These are phyloP conservation scores for Westerdykella aurantiaca DNA, from an alignment of 2,329 filamentous ascomycete species.

Conservation along the genomic window DNA sequence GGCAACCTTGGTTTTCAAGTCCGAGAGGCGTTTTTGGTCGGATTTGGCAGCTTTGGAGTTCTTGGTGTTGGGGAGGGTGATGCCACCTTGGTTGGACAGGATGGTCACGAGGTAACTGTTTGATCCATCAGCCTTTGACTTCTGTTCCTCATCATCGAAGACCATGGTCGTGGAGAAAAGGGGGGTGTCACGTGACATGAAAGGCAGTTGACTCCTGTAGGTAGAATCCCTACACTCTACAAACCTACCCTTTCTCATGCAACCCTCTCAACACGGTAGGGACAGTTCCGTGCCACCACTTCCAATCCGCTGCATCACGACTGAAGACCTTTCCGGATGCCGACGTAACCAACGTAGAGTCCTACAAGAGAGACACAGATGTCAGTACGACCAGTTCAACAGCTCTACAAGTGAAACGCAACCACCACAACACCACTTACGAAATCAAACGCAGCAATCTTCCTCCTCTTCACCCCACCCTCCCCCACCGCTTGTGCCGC, in stretches of 20 bases:
- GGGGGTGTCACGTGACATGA: not conserved
- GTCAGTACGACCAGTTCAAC: not conserved
- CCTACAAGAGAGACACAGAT: constrained; percentile 43
- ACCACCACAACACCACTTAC: constrained; percentile 13
- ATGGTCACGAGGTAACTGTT: constrained; percentile 68
- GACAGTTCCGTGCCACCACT: constrained; percentile 79
- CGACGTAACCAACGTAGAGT: constrained; percentile 79
- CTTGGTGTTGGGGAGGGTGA: constrained; percentile 59
- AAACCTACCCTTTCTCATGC: constrained; percentile 59
- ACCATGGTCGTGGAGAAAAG: not conserved
- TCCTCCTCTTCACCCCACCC: constrained; percentile 13
- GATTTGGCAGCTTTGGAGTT: constrained; percentile 65
- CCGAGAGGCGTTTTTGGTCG: constrained; percentile 61
- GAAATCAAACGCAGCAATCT: constrained; percentile 38
- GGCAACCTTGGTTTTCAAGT: constrained; percentile 77
- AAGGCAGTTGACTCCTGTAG: constrained; percentile 3
- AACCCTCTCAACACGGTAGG: constrained; percentile 62
- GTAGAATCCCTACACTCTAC: too few relatives aligned
- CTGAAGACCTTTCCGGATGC: constrained; percentile 75
- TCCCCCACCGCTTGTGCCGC: constrained; percentile 7
- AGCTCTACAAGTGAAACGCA: too few relatives aligned
- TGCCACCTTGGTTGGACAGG: constrained; percentile 81
- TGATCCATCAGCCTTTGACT: constrained; percentile 7
- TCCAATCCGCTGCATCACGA: constrained; percentile 72
- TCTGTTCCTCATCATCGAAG: not conserved